Base-by-base conservation (phyloP, 169 alveolate species). In the Plasmodium sp. region DNA sequence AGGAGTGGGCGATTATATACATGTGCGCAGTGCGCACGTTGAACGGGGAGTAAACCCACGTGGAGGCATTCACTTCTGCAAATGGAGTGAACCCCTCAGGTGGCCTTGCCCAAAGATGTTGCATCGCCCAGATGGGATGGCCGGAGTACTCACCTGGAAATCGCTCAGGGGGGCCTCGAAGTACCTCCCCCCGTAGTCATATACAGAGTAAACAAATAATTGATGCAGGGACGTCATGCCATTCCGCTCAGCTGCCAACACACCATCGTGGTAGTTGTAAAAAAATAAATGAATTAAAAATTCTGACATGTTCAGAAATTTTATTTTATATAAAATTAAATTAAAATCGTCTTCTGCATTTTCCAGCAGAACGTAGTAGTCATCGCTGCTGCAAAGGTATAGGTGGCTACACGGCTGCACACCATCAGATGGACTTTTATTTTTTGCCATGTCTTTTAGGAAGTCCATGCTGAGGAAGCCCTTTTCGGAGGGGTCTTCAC, bases 131-230 rank as follows among this genome's bases (percentile, higher is more conserved):
- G 2, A 51, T 51, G 12, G 62, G 22, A 22, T 51, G 62, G 16
- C 0, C 27, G 33, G 1, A 75, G 2, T 18, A 75, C 48, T 2
- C 18, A 88, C 94, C 90, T 80, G 84, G 33, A 80, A 88, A 41
- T 88, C 94, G 67, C 51, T 43, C 34, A 88, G 31, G 14, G 94
- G 73, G 10, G 94, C 16, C 48, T 41, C 94, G 18, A 56, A 80
- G 39, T 80, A 88, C 51, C 90, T 18, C 10, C 94, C 94, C 5
- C 71, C 33, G 73, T 88, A 54, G 83, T 88, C 94, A 80, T 88
- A 88, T 22, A 88, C 48, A 3, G 94, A 77, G 83, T 88, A 88
- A n/a, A 71, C 77, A 36, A 79, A 88, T 9, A 88, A 43, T 62
- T 88, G 94, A 51, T 88, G 94, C 51, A 88, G 16, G 16, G 54